Evolutionary conservation across 108 stramenopile genomes (phyloP).

Genomic region (Cyclotella cryptica): DNA sequence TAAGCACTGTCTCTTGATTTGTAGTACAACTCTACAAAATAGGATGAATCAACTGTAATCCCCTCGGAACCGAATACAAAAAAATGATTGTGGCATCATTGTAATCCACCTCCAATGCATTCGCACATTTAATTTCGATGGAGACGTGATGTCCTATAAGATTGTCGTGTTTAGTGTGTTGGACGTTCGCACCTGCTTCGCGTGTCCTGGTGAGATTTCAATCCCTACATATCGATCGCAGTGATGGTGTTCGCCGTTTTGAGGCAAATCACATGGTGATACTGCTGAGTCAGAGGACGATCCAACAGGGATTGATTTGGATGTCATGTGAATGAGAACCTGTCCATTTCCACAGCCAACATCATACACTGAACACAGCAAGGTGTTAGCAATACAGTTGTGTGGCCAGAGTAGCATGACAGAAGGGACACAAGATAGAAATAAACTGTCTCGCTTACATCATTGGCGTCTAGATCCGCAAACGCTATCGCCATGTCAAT

Average conservation of each 20-base stretch:
- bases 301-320: conserved; percentile 20
- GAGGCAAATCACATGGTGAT: conserved; percentile 4
- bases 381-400: not conserved
- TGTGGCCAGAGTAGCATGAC: too few species aligned
- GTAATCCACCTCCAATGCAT: conserved; percentile 73
- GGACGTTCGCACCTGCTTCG: conserved; percentile 46
- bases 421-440: too few species aligned
- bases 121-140: conserved; percentile 62
- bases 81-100: conserved; percentile 71
- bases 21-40: conserved; percentile 22
- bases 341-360: conserved; percentile 91
- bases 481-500: conserved; percentile 57
- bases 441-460: conserved; percentile 21
- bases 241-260: conserved; percentile 26
- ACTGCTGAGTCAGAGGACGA: not conserved
- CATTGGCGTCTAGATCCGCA: conserved; percentile 30
- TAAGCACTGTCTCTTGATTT: not conserved
- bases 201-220: conserved; percentile 72
- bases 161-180: conserved; percentile 33
- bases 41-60: conserved; percentile 73
- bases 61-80: conserved; percentile 86
- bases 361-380: conserved; percentile 60
- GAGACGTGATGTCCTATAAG: conserved; percentile 50
- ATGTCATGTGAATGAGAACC: conserved; percentile 74
- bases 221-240: conserved; percentile 68